Conservation (phyloP, 2,329 filamentous ascomycete species). For the Eutypella sp. region DNA sequence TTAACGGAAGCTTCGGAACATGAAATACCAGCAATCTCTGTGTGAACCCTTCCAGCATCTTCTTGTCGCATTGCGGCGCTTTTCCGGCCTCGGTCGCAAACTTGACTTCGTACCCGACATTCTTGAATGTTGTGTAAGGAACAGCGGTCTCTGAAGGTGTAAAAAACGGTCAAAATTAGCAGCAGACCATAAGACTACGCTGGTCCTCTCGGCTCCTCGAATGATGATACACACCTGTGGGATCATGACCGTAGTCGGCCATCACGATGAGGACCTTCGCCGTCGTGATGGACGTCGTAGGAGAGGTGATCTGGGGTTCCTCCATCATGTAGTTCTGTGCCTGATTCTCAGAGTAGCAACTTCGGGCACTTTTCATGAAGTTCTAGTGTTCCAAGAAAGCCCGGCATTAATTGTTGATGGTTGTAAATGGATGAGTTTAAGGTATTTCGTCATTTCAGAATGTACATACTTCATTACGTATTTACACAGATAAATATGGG, state of each 20-base stretch:
- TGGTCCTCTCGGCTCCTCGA: not conserved
- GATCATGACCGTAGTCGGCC: slow-evolving; percentile 52
- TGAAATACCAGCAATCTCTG: slow-evolving; percentile 44
- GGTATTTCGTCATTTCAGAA: too few species aligned
- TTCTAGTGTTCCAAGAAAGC: too few species aligned
- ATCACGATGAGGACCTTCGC: slow-evolving; percentile 43
- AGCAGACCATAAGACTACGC: not conserved
- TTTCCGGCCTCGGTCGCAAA: slow-evolving; percentile 48
- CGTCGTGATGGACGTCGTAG: slow-evolving; percentile 12
- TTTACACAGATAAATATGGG: too few species aligned
- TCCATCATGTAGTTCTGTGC: slow-evolving; percentile 16
- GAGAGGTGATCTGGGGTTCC: slow-evolving; percentile 18
- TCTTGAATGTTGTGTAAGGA: slow-evolving; percentile 42
- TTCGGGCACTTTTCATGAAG: too few species aligned
- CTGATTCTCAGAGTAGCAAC: too few species aligned
- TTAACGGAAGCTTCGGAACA: too few species aligned
- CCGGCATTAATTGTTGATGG: too few species aligned
- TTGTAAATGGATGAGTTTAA: too few species aligned
- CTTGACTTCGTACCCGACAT: slow-evolving; percentile 40
- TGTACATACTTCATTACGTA: too few species aligned
- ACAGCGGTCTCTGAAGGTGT: slow-evolving; percentile 40
- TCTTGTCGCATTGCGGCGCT: slow-evolving; percentile 41
- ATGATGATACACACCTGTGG: slow-evolving; percentile 39
- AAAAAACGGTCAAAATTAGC: slow-evolving; percentile 1
- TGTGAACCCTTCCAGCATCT: slow-evolving; percentile 44